Evolutionary conservation across 2,329 filamentous ascomycete species (phyloP), one percentile per base, ranked within the genome.

Genomic region (Dactylellina cionopaga): DNA sequence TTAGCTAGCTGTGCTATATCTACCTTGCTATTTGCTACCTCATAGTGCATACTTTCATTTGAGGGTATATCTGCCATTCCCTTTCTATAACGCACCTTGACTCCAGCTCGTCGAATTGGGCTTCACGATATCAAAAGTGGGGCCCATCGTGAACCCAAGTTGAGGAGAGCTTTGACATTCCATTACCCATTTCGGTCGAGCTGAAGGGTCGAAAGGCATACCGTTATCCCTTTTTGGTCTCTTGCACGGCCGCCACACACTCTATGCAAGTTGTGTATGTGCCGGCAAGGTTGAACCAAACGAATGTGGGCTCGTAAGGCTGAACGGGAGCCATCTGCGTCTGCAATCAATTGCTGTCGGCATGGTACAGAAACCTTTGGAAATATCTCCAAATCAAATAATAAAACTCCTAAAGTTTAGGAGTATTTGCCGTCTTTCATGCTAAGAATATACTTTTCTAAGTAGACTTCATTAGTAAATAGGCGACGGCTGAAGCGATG

Each of bases 291-390:
- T 65, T 65, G 68, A 65, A 54, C 46, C n/a, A 19, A 22, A 39
- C 2, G 13, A 24, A n/a, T 22, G 27, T 27, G 39, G 27, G 13
- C 13, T 37, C 52, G 68, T 65, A 72, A 72, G 68, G 68, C 68
- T 72, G 68, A 72, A 64, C 51, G 29, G 54, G 41, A 66, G 41
- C n/a, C 22, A n/a, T n/a, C n/a, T n/a, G n/a, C n/a, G n/a, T n/a
- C n/a, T n/a, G n/a, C n/a, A n/a, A n/a, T n/a, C n/a, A n/a, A n/a
- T n/a, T n/a, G n/a, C n/a, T n/a, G n/a, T n/a, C n/a, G n/a, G n/a
- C n/a, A n/a, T n/a, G n/a, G n/a, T n/a, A n/a, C n/a, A n/a, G n/a
- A n/a, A n/a, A n/a, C n/a, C n/a, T n/a, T n/a, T n/a, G n/a, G n/a
- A n/a, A n/a, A n/a, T n/a, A n/a, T n/a, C n/a, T 19, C 19, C 41